Conservation (phyloP, 345 rosid genomes). For the Eutrema heterophyllum region DNA sequence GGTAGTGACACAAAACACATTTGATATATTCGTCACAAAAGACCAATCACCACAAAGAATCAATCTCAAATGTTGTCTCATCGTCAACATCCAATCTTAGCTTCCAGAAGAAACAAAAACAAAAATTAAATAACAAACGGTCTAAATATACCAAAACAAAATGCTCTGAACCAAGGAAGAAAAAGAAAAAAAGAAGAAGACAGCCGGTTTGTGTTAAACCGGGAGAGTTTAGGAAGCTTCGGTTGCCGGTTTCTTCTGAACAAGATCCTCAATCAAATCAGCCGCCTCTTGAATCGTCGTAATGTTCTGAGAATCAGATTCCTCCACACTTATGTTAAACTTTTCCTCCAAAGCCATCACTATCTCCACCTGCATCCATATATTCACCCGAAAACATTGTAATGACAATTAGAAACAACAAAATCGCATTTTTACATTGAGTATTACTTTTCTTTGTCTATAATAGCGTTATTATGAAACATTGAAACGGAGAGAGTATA, state of each 20-base stretch:
- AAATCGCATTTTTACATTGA: no score
- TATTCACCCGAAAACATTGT: background rate
- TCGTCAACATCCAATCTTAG: slow-evolving; percentile 6
- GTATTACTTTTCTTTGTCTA: no score
- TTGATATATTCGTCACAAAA: background rate
- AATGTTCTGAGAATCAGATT: slow-evolving; percentile 68
- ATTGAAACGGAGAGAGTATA: background rate
- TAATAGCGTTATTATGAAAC: no score
- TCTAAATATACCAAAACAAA: slow-evolving; percentile 13
- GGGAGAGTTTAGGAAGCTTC: slow-evolving; percentile 3
- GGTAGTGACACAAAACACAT: slow-evolving; percentile 1
- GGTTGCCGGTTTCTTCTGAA: slow-evolving; percentile 43
- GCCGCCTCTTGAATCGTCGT: slow-evolving; percentile 82
- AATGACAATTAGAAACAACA: no score
- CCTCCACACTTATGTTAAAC: slow-evolving; percentile 66
- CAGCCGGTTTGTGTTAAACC: background rate
- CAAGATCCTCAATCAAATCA: slow-evolving; percentile 68
- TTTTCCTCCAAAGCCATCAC: slow-evolving; percentile 89
- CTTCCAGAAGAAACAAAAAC: background rate
- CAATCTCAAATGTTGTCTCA: slow-evolving; percentile 15
- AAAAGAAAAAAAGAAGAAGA: background rate
- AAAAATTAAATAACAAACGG: background rate
- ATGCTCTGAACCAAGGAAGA: background rate
- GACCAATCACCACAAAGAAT: slow-evolving; percentile 21
- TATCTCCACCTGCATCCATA: slow-evolving; percentile 76